Evolutionary conservation across 345 rosid species (phyloP).

Genomic region (Boechera stricta): DNA sequence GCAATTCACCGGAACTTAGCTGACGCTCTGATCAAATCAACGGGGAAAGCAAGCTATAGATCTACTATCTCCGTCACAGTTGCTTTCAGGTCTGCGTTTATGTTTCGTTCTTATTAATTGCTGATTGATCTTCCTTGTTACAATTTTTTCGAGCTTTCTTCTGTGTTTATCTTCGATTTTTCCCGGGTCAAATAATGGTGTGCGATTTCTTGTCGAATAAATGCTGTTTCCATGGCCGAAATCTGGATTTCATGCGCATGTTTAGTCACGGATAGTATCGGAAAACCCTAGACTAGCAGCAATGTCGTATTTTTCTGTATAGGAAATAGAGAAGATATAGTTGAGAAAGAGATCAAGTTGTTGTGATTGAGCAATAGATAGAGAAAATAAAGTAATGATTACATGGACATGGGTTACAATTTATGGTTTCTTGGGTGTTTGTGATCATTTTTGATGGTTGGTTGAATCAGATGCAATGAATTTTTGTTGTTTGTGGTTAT

Average conservation of each 20-base stretch:
- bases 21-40: slow-evolving; percentile 32
- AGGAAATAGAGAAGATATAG: not conserved
- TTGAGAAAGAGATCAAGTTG: too few species aligned
- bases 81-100: slow-evolving; percentile 25
- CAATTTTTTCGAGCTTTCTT: not conserved
- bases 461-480: not conserved
- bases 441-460: not conserved
- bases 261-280: not conserved
- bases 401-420: not conserved
- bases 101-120: not conserved
- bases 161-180: slow-evolving; percentile 23
- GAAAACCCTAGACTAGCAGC: slow-evolving; percentile 10
- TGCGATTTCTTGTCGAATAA: slow-evolving; percentile 1
- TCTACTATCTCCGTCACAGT: slow-evolving; percentile 14
- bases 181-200: not conserved
- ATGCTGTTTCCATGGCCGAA: not conserved
- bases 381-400: not conserved
- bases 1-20: slow-evolving; percentile 31
- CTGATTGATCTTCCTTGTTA: slow-evolving; percentile 15
- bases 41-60: slow-evolving; percentile 18
- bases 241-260: not conserved
- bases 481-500: not conserved
- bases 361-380: not conserved
- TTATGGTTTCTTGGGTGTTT: not conserved
- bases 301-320: slow-evolving; percentile 12